Evolutionary conservation across 371 early-diverging fungal genomes (phyloP).

Genomic region (Mortierella sp.): DNA sequence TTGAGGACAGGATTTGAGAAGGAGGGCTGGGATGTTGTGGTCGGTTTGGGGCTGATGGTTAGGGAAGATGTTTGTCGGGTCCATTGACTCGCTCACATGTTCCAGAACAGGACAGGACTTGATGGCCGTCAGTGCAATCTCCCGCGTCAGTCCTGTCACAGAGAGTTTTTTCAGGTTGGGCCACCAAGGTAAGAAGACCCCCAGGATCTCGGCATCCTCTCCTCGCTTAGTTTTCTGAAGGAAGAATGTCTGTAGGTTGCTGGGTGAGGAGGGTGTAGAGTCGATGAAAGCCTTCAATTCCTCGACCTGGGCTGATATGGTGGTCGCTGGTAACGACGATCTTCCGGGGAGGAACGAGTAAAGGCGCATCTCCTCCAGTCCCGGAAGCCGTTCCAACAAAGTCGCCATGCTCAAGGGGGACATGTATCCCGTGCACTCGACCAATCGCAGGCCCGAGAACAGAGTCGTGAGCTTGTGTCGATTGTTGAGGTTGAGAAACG

Average conservation of each 20-base stretch:
- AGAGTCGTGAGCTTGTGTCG: not conserved
- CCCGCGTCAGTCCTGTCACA: not conserved
- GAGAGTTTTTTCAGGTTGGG: not conserved
- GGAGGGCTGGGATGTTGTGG: not conserved
- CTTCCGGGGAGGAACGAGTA: not conserved
- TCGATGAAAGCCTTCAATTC: not conserved
- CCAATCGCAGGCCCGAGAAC: not conserved
- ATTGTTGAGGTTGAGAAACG: not conserved
- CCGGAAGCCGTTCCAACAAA: not conserved
- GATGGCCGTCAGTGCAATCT: not conserved
- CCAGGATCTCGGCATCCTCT: not conserved
- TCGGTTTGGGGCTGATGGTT: not conserved
- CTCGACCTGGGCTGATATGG: not conserved
- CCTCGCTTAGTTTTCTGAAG: not conserved
- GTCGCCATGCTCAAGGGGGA: not conserved
- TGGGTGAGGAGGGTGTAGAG: not conserved
- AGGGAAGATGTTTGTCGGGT: not conserved
- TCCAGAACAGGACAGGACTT: not conserved
- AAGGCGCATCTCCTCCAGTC: not conserved
- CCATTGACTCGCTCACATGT: not conserved
- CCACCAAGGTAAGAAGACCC: not conserved
- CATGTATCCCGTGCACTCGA: not conserved
- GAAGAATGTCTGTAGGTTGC: not conserved
- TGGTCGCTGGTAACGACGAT: not conserved
- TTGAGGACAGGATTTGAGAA: conserved; percentile 5